Evolutionary conservation across 805 yeast genomes (phyloP).

Genomic region (Yarrowia sp.): DNA sequence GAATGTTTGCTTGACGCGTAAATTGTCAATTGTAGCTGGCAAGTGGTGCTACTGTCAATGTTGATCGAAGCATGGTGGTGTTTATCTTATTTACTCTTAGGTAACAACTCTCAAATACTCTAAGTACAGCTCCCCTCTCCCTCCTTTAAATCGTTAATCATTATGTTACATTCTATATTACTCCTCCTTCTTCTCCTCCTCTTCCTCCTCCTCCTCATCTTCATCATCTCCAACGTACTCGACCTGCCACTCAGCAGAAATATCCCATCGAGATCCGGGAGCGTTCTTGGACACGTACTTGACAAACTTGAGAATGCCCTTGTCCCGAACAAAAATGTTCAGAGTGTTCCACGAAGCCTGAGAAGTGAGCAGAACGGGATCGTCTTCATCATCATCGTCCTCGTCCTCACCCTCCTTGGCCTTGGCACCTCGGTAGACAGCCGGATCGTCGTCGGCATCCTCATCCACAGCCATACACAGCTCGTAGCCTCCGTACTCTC

Average conservation of each 20-base stretch:
- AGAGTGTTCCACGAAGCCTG: conserved; percentile 87
- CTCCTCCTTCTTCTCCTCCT: not conserved
- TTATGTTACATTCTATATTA: conserved; percentile 8
- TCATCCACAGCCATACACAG: conserved; percentile 70
- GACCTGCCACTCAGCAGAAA: conserved; percentile 80
- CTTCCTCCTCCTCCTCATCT: conserved; percentile 47
- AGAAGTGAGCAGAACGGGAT: conserved; percentile 76
- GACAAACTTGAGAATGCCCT: conserved; percentile 85
- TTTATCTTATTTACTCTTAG: too few species aligned
- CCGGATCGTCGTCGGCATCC: conserved; percentile 73
- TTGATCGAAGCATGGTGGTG: too few species aligned
- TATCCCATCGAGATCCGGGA: conserved; percentile 92
- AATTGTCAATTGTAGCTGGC: too few species aligned
- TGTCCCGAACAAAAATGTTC: conserved; percentile 79
- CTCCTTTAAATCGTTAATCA: not conserved
- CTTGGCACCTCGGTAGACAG: conserved; percentile 63
- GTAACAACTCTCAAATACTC: too few species aligned
- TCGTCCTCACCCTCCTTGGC: conserved; percentile 62
- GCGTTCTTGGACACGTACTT: conserved; percentile 91
- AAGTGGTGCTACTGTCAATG: too few species aligned
- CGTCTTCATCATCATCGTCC: conserved; percentile 64
- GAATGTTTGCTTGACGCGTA: too few species aligned
- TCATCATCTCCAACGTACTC: conserved; percentile 57
- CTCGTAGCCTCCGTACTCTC: conserved; percentile 96
- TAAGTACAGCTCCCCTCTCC: too few species aligned